Evolutionary conservation across 169 alveolate genomes (phyloP).

Genomic region (Eimeria acervulina): DNA sequence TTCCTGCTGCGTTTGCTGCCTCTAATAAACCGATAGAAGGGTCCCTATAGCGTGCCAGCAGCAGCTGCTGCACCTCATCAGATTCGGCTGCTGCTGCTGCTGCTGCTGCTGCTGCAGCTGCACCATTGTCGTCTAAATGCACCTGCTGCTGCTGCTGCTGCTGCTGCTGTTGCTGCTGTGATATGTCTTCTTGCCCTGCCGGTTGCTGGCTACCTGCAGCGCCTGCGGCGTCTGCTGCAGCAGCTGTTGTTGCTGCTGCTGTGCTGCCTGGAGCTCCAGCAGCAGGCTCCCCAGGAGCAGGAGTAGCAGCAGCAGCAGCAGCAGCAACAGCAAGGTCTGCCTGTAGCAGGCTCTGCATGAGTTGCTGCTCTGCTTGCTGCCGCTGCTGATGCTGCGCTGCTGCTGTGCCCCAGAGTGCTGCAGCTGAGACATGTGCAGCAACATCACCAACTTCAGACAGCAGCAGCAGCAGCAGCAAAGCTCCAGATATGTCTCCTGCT

Average conservation of each 20-base stretch:
- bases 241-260: not conserved
- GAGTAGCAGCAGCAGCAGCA: not conserved
- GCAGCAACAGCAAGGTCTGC: conserved; percentile 40
- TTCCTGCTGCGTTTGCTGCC: not conserved
- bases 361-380: not conserved
- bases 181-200: not conserved
- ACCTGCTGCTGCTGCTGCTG: conserved; percentile 23
- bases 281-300: not conserved
- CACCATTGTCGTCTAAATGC: not conserved
- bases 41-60: not conserved
- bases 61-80: not conserved
- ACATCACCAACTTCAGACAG: conserved; percentile 87
- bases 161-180: not conserved
- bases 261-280: not conserved
- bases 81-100: conserved; percentile 6
- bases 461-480: too few species aligned
- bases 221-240: not conserved
- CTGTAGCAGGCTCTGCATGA: not conserved
- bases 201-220: not conserved
- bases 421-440: conserved; percentile 91
- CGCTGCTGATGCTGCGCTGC: too few species aligned
- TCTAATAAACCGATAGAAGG: not conserved
- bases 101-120: not conserved
- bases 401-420: conserved; percentile 87
- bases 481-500: conserved; percentile 85